Evolutionary conservation across 768 basidiomycete genomes (phyloP).

Genomic region (Macrolepiota fuliginosa): DNA sequence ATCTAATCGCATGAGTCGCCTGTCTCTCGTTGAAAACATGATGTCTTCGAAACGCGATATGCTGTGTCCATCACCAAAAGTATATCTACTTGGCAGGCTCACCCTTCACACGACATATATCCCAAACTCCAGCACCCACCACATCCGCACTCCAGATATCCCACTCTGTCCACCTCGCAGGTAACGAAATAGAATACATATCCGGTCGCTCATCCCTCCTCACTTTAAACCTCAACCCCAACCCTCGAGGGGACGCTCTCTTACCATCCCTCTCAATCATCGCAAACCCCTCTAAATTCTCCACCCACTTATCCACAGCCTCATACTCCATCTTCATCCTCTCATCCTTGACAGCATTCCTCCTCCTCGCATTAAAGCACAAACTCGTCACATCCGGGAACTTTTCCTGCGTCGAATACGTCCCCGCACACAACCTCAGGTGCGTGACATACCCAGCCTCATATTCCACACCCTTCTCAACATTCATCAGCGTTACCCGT

Average conservation of each 20-base stretch:
- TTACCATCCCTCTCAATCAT: conserved; percentile 4
- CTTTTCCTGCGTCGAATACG: background rate
- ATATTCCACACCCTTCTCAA: conserved; percentile 1
- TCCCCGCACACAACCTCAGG: conserved; percentile 6
- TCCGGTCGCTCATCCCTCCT: conserved; percentile 1
- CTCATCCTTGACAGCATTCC: conserved; percentile 1
- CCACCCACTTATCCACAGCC: conserved; percentile 7
- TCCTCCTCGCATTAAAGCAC: conserved; percentile 8
- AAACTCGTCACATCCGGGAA: conserved; percentile 8
- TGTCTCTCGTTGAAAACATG: background rate
- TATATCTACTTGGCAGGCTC: background rate
- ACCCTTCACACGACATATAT: conserved; percentile 18
- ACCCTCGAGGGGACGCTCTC: background rate
- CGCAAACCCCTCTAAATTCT: background rate
- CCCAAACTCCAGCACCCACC: conserved; percentile 30
- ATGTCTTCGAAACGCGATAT: background rate
- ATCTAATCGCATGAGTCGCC: background rate
- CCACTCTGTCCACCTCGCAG: conserved; percentile 28
- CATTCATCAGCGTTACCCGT: conserved; percentile 7
- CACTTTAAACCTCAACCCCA: background rate
- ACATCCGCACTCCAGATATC: conserved; percentile 35
- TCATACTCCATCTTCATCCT: conserved; percentile 4
- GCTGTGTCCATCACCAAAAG: background rate
- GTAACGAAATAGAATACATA: conserved; percentile 16
- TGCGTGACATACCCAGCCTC: background rate